Conservation (phyloP, 768 basidiomycete genomes). For the Lentinus tigrinus region DNA sequence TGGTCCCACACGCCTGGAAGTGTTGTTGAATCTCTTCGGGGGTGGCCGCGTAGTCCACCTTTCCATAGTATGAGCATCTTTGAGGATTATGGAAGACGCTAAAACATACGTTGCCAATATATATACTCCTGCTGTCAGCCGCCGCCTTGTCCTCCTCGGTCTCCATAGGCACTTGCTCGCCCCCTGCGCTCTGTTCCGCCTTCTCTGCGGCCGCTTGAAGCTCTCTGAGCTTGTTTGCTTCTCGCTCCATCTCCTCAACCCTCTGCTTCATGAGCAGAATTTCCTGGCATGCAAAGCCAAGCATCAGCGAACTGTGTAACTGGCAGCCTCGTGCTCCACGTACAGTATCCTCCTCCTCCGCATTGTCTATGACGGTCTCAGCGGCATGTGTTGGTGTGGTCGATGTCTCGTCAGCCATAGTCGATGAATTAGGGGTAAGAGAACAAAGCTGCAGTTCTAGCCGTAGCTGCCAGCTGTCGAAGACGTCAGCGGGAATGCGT, state of each 20-base stretch:
- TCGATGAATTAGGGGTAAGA: conserved; percentile 14
- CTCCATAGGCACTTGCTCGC: conserved; percentile 58
- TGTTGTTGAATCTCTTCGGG: conserved; percentile 98
- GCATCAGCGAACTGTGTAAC: neutral
- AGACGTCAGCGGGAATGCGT: neutral
- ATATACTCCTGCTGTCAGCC: conserved; percentile 85
- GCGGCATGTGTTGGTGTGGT: conserved; percentile 23
- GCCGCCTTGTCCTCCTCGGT: conserved; percentile 82
- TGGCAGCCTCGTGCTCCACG: conserved; percentile 8
- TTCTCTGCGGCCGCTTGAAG: conserved; percentile 77
- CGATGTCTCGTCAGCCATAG: conserved; percentile 31
- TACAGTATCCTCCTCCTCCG: conserved; percentile 36
- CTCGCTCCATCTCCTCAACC: conserved; percentile 91
- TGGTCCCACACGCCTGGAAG: conserved; percentile 96
- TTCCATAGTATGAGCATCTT: neutral
- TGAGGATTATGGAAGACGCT: neutral
- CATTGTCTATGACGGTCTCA: conserved; percentile 30
- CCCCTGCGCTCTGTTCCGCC: conserved; percentile 47
- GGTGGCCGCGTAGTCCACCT: conserved; percentile 98
- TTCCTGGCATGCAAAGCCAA: conserved; percentile 48
- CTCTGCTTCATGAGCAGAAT: conserved; percentile 88
- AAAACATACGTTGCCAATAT: conserved; percentile 83
- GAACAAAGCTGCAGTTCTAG: neutral
- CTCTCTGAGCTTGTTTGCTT: conserved; percentile 84
- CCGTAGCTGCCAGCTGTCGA: conserved; percentile 3